Base-by-base conservation (phyloP, 768 basidiomycete species). In the Tricholoma matsutake region DNA sequence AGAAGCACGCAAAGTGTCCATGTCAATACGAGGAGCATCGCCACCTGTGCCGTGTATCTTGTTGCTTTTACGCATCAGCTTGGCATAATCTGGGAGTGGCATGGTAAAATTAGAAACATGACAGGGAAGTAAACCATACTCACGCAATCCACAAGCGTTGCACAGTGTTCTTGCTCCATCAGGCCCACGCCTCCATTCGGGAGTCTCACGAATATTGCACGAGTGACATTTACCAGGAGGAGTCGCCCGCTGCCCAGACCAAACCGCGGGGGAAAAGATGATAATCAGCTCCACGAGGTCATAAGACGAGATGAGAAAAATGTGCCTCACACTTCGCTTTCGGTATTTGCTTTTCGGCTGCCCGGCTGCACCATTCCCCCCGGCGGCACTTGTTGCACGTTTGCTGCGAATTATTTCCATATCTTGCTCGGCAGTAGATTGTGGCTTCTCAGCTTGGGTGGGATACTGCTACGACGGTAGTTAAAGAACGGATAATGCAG, bases 171-270 rank as follows among this genome's bases (percentile, higher is more conserved):
- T 77, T 25, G 91, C 91, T 4, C 91, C 91, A 68, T 92, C 91
- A 2, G 91, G 91, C 14, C 91, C 91, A 25, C 91, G 83, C 57
- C 91, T 75, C 91, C 91, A 93, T 72, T 93, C 91, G n/a, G 91
- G 91, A 4, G 91, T 93, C 70, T 93, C 91, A 61, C 88, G 80
- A 59, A 92, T 92, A 74, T 91, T 90, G 71, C 91, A 93, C 32
- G 91, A 92, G 73, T 92, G 89, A 67, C 91, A 93, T 69, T 92
- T 91, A 9, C 91, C 91, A 4, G 91, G 91, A 16, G 91, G 91
- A 37, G 88, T 91, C 47, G 91, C 89, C 65, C 91, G 86, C 91
- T 93, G 75, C 56, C 66, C 69, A 69, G 69, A 77, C 70, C 63
- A 75, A 72, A 70, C 64, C 65, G 65, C 66, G 65, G 51, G 51